Conservation (phyloP, 306 rosid species). For the Trifolium repens region DNA sequence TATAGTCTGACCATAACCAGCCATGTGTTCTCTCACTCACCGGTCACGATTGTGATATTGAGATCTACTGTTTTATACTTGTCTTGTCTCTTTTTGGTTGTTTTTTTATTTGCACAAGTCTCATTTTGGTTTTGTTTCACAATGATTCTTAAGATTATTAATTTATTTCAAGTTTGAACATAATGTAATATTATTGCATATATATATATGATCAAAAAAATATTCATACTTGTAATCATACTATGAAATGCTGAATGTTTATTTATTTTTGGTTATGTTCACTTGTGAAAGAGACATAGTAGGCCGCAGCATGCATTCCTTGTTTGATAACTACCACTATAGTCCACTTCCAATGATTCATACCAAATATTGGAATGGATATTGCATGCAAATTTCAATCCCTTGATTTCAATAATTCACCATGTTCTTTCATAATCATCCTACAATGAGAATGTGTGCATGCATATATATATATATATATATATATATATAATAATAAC, state of each 20-base stretch:
- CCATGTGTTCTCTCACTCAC: slow-evolving; percentile 28
- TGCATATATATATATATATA: not conserved
- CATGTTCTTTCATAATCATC: slow-evolving; percentile 31
- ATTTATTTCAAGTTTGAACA: no score
- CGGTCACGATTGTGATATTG: not conserved
- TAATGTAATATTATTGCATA: not conserved
- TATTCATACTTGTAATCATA: not conserved
- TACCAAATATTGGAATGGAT: not conserved
- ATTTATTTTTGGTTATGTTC: slow-evolving; percentile 6
- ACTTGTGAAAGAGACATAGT: slow-evolving; percentile 27
- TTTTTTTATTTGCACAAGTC: no score
- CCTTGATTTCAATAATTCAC: slow-evolving; percentile 33
- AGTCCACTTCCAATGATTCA: slow-evolving; percentile 31
- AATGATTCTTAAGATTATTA: not conserved
- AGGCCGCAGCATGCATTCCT: slow-evolving; percentile 23
- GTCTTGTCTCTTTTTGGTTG: not conserved
- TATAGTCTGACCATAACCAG: not conserved
- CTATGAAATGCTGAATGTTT: not conserved
- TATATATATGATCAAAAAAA: not conserved
- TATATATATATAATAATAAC: slow-evolving; percentile 9
- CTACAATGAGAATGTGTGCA: slow-evolving; percentile 34
- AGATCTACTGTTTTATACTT: not conserved
- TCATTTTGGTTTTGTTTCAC: not conserved
- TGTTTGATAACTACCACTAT: slow-evolving; percentile 37
- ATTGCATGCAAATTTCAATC: slow-evolving; percentile 36